Conservation (phyloP, 2,329 filamentous ascomycete species). For the Colletotrichum sp. region DNA sequence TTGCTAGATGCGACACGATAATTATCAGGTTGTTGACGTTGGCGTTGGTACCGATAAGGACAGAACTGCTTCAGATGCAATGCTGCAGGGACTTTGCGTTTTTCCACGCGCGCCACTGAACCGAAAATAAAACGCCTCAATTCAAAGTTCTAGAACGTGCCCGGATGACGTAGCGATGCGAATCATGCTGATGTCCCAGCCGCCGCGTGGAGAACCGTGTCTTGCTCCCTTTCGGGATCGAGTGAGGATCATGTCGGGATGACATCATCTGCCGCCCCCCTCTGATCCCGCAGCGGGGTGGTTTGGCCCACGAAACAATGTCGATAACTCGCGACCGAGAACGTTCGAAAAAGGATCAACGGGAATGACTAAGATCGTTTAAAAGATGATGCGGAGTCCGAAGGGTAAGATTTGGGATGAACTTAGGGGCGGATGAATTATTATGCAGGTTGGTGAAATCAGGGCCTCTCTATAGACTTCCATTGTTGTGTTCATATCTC, state of each 20-base stretch:
- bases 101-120: not conserved
- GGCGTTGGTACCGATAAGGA: not conserved
- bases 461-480: not conserved
- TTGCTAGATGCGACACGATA: rapidly evolving
- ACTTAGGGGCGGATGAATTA: not conserved
- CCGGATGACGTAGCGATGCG: constrained; percentile 1
- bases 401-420: not conserved
- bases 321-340: not conserved
- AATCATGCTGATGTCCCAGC: not conserved
- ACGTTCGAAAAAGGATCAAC: not conserved
- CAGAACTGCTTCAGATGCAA: no score
- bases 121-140: not conserved
- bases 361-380: not conserved
- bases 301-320: not conserved
- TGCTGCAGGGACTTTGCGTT: not conserved
- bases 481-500: not conserved
- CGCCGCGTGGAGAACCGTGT: not conserved
- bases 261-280: constrained; percentile 3
- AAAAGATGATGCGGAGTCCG: not conserved
- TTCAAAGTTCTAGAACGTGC: not conserved
- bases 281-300: not conserved
- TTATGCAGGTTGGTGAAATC: not conserved
- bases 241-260: not conserved
- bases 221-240: not conserved
- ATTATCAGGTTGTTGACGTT: not conserved